Percentiles rank a stretch among this genome's conserved stretches.
phyloP scores from a whole-genome alignment of 1,284 basidiomycete species.

The Calocybe gambosa region DNA sequence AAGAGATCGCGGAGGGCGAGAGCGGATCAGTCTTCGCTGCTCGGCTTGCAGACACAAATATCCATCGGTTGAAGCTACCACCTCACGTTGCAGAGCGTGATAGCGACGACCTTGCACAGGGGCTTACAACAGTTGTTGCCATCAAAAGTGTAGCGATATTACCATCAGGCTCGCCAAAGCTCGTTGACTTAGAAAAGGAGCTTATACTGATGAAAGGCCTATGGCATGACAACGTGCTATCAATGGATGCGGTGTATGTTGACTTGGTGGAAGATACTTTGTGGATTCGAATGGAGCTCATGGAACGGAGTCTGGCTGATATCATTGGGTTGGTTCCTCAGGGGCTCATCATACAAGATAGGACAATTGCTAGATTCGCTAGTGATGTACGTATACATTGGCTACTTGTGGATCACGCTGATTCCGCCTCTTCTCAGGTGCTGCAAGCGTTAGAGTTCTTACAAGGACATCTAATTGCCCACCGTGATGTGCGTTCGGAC shows the following conservation, averaged over 20 bases:
- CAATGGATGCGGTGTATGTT: constrained; percentile 64
- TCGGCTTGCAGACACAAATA: constrained; percentile 31
- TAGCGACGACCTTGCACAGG: constrained; percentile 25
- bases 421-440: constrained; percentile 34
- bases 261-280: constrained; percentile 58
- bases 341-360: constrained; percentile 57
- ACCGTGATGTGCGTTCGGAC: constrained; percentile 75
- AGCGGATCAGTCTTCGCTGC: constrained; percentile 69
- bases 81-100: constrained; percentile 30
- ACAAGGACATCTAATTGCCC: constrained; percentile 58
- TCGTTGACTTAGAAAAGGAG: constrained; percentile 56
- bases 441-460: constrained; percentile 60
- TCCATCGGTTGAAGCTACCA: constrained; percentile 31
- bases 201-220: constrained; percentile 49
- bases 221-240: constrained; percentile 54
- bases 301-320: constrained; percentile 79
- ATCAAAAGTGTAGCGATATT: constrained; percentile 65
- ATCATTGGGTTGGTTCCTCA: constrained; percentile 55
- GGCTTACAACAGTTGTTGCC: constrained; percentile 47
- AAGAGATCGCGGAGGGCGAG: constrained; percentile 75
- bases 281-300: constrained; percentile 82
- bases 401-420: background rate
- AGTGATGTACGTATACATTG: constrained; percentile 52
- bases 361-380: constrained; percentile 62
- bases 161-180: constrained; percentile 53